These are phyloP conservation scores for Warburgia ugandensis DNA, from an alignment of 164 flowering plant genomes.

Conservation along the genomic window DNA sequence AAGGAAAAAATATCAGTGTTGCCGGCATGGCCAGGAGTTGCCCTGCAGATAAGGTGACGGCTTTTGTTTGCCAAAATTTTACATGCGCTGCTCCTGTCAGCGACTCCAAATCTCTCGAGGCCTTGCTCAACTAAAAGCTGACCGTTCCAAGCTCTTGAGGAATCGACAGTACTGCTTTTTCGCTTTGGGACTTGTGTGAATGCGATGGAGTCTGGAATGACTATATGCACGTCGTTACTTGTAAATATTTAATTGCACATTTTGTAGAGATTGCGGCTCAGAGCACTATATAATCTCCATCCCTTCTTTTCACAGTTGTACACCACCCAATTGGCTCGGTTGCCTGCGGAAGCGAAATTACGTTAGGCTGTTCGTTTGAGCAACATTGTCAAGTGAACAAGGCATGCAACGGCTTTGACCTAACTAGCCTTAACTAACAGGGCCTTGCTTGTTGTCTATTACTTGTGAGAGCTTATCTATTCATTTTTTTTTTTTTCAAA, in stretches of 20 bases:
- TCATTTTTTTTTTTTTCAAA: too few species aligned
- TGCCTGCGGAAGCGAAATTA: too few species aligned
- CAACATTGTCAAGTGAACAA: too few species aligned
- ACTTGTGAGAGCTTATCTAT: too few species aligned
- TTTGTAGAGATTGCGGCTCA: background rate
- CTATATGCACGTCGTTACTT: background rate
- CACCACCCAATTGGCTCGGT: too few species aligned
- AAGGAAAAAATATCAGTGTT: slow-evolving; percentile 40
- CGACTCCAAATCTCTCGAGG: slow-evolving; percentile 39
- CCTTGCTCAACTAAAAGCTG: slow-evolving; percentile 27
- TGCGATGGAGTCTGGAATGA: background rate
- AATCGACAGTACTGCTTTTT: background rate
- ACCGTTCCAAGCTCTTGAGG: background rate
- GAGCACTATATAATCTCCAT: too few species aligned
- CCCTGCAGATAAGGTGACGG: slow-evolving; percentile 40
- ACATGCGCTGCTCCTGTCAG: slow-evolving; percentile 65
- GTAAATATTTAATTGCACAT: background rate
- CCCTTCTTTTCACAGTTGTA: too few species aligned
- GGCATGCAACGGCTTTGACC: too few species aligned
- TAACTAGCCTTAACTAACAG: too few species aligned
- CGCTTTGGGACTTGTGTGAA: background rate
- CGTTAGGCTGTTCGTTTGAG: too few species aligned
- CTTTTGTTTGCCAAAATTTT: slow-evolving; percentile 81
- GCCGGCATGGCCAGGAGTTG: slow-evolving; percentile 55
- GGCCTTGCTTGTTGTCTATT: too few species aligned